Percentiles rank a stretch among this genome's conserved stretches.
These are phyloP conservation scores for Curvularia lunata DNA, from an alignment of 2,329 filamentous ascomycete genomes.

Conservation along the genomic window DNA sequence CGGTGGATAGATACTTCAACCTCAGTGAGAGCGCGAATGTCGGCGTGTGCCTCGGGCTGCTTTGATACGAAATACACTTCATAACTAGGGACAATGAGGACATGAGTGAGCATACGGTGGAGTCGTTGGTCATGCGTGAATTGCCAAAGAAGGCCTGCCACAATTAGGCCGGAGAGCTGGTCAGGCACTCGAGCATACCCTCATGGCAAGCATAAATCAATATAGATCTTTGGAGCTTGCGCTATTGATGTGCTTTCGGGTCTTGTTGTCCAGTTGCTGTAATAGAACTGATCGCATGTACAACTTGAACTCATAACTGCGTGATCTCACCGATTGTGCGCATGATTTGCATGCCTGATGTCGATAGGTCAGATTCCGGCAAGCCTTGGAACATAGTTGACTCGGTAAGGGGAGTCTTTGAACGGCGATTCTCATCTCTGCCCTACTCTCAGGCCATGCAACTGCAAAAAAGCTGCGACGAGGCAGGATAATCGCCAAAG, in stretches of 20 bases:
- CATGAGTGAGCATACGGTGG: background rate
- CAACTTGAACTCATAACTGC: background rate
- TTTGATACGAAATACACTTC: slow-evolving; percentile 1
- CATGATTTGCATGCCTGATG: background rate
- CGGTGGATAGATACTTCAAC: background rate
- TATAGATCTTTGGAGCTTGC: background rate
- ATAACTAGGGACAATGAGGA: background rate
- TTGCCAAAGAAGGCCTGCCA: background rate
- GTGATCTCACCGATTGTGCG: background rate
- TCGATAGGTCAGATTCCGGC: too few species aligned
- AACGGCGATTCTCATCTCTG: background rate
- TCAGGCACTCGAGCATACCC: background rate
- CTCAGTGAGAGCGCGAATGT: background rate
- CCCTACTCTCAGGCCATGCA: too few species aligned
- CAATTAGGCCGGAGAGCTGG: background rate
- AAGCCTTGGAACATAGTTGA: too few species aligned
- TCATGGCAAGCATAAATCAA: background rate
- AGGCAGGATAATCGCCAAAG: background rate
- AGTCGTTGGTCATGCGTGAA: slow-evolving; percentile 1
- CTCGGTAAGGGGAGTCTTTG: background rate
- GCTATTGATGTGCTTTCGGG: background rate
- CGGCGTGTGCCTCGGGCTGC: background rate
- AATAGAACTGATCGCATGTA: background rate
- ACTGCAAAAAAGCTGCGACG: too few species aligned
- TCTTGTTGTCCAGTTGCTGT: background rate